Conservation (phyloP, 805 yeast species). For the Metschnikowia noctiluminum region DNA sequence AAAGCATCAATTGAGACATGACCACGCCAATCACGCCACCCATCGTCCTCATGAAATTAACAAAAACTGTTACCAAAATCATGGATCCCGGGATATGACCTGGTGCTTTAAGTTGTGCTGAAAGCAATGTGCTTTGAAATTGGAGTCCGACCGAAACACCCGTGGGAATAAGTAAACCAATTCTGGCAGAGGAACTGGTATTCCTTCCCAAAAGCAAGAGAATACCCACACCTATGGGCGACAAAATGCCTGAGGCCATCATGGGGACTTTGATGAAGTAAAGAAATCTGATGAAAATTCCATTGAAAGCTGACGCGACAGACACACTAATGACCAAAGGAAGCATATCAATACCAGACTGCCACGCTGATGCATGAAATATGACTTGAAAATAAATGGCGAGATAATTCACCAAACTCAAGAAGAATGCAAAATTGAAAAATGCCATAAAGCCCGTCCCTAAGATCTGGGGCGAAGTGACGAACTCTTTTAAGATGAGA, state of each 20-base stretch:
- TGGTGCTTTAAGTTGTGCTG: slow-evolving; percentile 38
- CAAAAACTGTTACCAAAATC: slow-evolving; percentile 32
- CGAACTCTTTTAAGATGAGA: slow-evolving; percentile 41
- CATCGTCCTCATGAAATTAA: slow-evolving; percentile 30
- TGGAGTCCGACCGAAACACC: slow-evolving; percentile 37
- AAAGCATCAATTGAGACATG: slow-evolving; percentile 30
- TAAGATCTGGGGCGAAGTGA: slow-evolving; percentile 33
- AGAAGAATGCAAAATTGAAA: slow-evolving; percentile 38
- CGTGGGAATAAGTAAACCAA: slow-evolving; percentile 32
- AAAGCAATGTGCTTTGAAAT: slow-evolving; percentile 34
- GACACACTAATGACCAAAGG: slow-evolving; percentile 36
- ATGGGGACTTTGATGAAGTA: slow-evolving; percentile 31
- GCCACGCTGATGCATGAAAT: slow-evolving; percentile 31
- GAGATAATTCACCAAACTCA: slow-evolving; percentile 32
- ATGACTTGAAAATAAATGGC: slow-evolving; percentile 41
- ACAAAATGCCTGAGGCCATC: slow-evolving; percentile 28
- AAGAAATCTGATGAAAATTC: slow-evolving; percentile 28
- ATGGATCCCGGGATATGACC: slow-evolving; percentile 33
- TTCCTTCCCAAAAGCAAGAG: slow-evolving; percentile 25
- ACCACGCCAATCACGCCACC: slow-evolving; percentile 34
- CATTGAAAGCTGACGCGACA: slow-evolving; percentile 29
- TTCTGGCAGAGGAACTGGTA: slow-evolving; percentile 21
- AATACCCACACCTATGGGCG: slow-evolving; percentile 36
- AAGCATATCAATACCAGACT: slow-evolving; percentile 36
- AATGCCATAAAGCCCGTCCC: slow-evolving; percentile 37